Evolutionary conservation across 2,329 filamentous ascomycete genomes (phyloP).

Genomic region (Xylariaceae sp.): DNA sequence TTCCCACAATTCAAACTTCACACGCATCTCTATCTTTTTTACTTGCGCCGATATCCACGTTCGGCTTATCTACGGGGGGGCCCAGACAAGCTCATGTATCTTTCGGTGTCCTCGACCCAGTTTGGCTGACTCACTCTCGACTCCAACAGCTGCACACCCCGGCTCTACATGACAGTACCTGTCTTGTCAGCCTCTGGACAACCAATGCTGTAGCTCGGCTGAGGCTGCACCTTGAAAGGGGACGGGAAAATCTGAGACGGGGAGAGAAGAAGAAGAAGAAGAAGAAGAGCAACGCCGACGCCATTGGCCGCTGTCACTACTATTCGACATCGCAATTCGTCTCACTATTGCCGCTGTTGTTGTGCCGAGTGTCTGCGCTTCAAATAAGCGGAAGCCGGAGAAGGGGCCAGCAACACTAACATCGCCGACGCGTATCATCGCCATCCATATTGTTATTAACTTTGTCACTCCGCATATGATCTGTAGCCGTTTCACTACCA

Average conservation of each 20-base stretch:
- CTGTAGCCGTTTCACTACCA: slow-evolving; percentile 4
- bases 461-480: not conserved
- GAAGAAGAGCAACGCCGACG: slow-evolving; percentile 1
- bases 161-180: slow-evolving; percentile 14
- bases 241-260: slow-evolving; percentile 11
- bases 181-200: slow-evolving; percentile 20
- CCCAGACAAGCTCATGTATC: no score
- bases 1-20: no score
- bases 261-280: slow-evolving; percentile 3
- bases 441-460: not conserved
- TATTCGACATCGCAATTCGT: slow-evolving; percentile 9
- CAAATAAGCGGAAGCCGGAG: no score
- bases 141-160: slow-evolving; percentile 21
- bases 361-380: no score
- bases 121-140: slow-evolving; percentile 23
- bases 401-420: no score
- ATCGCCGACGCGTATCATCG: no score
- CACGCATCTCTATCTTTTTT: no score
- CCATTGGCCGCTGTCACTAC: no score
- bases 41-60: no score
- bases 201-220: slow-evolving; percentile 28
- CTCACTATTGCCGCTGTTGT: slow-evolving; percentile 9
- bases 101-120: slow-evolving; percentile 7
- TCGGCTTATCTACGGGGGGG: no score
- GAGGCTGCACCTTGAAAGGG: slow-evolving; percentile 23